Base-by-base conservation (phyloP, 2,329 filamentous ascomycete genomes). In the Akanthomyces dipterigenus region DNA sequence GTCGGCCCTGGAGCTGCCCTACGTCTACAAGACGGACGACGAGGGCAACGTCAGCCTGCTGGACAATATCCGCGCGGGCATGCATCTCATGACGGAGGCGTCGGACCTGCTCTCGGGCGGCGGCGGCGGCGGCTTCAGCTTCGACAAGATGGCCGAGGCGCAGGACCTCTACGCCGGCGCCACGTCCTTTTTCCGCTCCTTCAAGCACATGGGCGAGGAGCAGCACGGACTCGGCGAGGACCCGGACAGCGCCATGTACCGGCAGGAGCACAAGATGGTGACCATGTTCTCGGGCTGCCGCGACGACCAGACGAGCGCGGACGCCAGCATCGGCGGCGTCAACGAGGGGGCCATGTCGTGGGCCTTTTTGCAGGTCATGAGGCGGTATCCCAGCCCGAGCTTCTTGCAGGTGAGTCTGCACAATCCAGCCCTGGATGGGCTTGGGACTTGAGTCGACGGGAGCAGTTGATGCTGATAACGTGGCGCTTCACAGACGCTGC, bases 251-350 rank as follows among this genome's bases (percentile, higher is more conserved):
- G 42, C 42, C 50, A 55, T 55, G 59, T 61, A 61, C 20, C 42
- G 24, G 42, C 59, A 61, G 50, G 59, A 61, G 34, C 59, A 61
- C 50, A 61, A 61, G 49, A 61, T 55, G 59, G 91, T 96, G 42
- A 85, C 96, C 73, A 93, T 95, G 88, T 93, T 90, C 87, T 93
- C 89, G 66, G 91, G 91, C 55, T 92, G 89, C 77, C 96, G 95
- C 76, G 91, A 96, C 72, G 84, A 86, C 63, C 91, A 96, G 75
- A 96, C 91, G 20, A 61, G 59, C 36, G 59, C 59, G 1, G 59
- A 61, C 7, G 59, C 59, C 18, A 61, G 24, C 42, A 61, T 61
- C 34, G 59, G 50, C 31, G 59, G 59, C 26, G 45, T 61, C 50
- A 61, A 36, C 31, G 59, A 61, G 59, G 59, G 59, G 1, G 59